Percentiles rank a stretch among this genome's conserved stretches.
Conservation (phyloP, 352 stramenopile genomes). For the Pseudoperonospora humuli region DNA sequence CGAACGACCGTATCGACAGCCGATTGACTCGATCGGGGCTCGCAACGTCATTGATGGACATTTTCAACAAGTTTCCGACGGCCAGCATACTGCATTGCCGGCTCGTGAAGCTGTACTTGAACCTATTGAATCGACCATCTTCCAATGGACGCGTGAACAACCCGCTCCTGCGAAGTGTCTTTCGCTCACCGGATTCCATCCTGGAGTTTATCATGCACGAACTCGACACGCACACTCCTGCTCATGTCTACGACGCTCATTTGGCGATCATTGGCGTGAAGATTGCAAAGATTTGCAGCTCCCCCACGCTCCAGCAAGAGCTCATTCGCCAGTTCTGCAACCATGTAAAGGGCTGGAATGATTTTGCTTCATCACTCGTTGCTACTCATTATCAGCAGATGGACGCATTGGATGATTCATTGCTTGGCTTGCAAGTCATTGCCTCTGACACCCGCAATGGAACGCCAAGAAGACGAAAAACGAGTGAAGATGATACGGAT, state of each 20-base stretch:
- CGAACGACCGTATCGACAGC: slow-evolving; percentile 50
- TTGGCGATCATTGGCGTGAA: slow-evolving; percentile 70
- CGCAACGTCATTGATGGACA: slow-evolving; percentile 48
- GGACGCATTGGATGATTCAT: slow-evolving; percentile 55
- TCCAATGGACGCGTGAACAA: slow-evolving; percentile 65
- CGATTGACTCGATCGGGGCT: slow-evolving; percentile 46
- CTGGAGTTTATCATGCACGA: slow-evolving; percentile 66
- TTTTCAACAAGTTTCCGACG: slow-evolving; percentile 66
- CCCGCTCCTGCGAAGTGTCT: slow-evolving; percentile 61
- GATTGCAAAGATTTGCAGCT: slow-evolving; percentile 74
- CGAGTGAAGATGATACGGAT: slow-evolving; percentile 36
- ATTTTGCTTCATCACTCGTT: slow-evolving; percentile 57
- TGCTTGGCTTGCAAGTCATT: slow-evolving; percentile 22
- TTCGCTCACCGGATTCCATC: slow-evolving; percentile 58
- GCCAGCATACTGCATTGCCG: slow-evolving; percentile 69
- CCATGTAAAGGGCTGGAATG: slow-evolving; percentile 47
- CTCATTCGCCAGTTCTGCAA: slow-evolving; percentile 70
- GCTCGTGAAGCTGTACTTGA: slow-evolving; percentile 61
- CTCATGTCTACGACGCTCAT: slow-evolving; percentile 60
- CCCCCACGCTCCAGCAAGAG: slow-evolving; percentile 63
- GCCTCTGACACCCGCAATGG: slow-evolving; percentile 12
- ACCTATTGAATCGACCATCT: slow-evolving; percentile 52
- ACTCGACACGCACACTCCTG: slow-evolving; percentile 35
- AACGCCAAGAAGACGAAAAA: slow-evolving; percentile 12
- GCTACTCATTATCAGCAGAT: slow-evolving; percentile 73